phyloP scores from a whole-genome alignment of 2,329 filamentous ascomycete genomes.

The Fusarium xyrophilum region DNA sequence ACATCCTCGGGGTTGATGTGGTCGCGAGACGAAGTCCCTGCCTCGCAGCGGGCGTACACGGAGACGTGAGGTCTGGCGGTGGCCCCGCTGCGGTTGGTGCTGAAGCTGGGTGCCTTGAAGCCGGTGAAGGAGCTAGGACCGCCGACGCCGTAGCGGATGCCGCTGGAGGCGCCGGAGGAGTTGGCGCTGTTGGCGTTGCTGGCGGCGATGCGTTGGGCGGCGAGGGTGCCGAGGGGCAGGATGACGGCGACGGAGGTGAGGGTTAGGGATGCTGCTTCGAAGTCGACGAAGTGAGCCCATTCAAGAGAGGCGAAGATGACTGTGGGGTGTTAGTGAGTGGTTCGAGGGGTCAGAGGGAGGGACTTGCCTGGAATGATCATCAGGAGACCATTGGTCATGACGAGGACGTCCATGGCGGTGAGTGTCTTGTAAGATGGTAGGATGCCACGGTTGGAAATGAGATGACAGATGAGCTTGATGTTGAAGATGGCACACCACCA shows the following conservation, averaged over 20 bases:
- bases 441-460: slow-evolving; percentile 56
- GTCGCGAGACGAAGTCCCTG: slow-evolving; percentile 20
- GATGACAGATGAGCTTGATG: slow-evolving; percentile 56
- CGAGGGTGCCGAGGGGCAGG: slow-evolving; percentile 59
- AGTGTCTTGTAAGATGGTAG: slow-evolving; percentile 53
- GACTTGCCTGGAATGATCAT: slow-evolving; percentile 63
- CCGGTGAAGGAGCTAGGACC: slow-evolving; percentile 28
- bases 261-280: slow-evolving; percentile 59
- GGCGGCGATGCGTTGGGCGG: slow-evolving; percentile 55
- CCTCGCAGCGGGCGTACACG: slow-evolving; percentile 41
- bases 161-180: slow-evolving; percentile 26
- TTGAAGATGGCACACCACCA: slow-evolving; percentile 66
- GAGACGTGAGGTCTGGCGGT: slow-evolving; percentile 29
- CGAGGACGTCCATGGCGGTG: slow-evolving; percentile 60
- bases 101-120: slow-evolving; percentile 37
- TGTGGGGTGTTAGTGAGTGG: slow-evolving; percentile 35
- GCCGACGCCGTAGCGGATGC: slow-evolving; percentile 20
- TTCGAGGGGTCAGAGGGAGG: background rate
- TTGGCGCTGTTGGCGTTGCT: slow-evolving; percentile 34
- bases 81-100: slow-evolving; percentile 21
- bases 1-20: slow-evolving; percentile 41
- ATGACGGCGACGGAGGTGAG: slow-evolving; percentile 59
- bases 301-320: slow-evolving; percentile 60
- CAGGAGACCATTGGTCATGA: slow-evolving; percentile 62
- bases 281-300: slow-evolving; percentile 50